phyloP scores from a whole-genome alignment of 768 basidiomycete genomes.

The Coprinopsis strossmayeri region DNA sequence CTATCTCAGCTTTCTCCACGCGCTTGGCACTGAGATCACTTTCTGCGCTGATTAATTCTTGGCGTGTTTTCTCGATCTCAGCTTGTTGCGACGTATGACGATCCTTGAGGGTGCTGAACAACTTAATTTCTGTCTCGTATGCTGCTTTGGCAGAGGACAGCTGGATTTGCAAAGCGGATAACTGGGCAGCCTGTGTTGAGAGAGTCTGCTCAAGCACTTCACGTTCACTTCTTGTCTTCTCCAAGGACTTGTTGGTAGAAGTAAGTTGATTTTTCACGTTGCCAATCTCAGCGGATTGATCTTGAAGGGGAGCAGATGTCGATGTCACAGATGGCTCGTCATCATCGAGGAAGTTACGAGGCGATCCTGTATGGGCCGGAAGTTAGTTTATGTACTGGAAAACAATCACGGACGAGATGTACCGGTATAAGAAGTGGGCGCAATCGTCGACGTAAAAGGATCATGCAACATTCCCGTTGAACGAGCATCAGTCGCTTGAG shows the following conservation, averaged over 20 bases:
- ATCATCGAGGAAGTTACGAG: slow-evolving; percentile 63
- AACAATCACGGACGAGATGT: slow-evolving; percentile 8
- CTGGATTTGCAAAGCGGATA: slow-evolving; percentile 77
- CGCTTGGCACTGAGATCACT: slow-evolving; percentile 85
- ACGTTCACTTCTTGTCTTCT: slow-evolving; percentile 61
- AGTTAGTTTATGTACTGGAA: too few species aligned
- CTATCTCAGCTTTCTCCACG: slow-evolving; percentile 88
- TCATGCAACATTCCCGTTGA: slow-evolving; percentile 28
- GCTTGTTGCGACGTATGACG: slow-evolving; percentile 59
- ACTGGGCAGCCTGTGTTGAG: slow-evolving; percentile 62
- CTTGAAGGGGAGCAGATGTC: slow-evolving; percentile 48
- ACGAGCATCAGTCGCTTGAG: slow-evolving; percentile 16
- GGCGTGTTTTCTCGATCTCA: slow-evolving; percentile 64
- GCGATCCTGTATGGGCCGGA: slow-evolving; percentile 3
- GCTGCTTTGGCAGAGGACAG: slow-evolving; percentile 77
- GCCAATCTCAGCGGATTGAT: slow-evolving; percentile 81
- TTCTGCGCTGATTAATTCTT: slow-evolving; percentile 84
- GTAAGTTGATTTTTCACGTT: slow-evolving; percentile 81
- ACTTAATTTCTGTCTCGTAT: slow-evolving; percentile 77
- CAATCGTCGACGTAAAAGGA: slow-evolving; percentile 35
- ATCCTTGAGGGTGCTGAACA: slow-evolving; percentile 62
- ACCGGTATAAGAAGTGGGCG: slow-evolving; percentile 16
- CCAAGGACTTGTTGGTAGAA: slow-evolving; percentile 70
- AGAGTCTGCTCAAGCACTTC: slow-evolving; percentile 56
- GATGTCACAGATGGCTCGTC: slow-evolving; percentile 50